Evolutionary conservation across 2,329 filamentous ascomycete genomes (phyloP).

Genomic region (Colletotrichum acutatum): DNA sequence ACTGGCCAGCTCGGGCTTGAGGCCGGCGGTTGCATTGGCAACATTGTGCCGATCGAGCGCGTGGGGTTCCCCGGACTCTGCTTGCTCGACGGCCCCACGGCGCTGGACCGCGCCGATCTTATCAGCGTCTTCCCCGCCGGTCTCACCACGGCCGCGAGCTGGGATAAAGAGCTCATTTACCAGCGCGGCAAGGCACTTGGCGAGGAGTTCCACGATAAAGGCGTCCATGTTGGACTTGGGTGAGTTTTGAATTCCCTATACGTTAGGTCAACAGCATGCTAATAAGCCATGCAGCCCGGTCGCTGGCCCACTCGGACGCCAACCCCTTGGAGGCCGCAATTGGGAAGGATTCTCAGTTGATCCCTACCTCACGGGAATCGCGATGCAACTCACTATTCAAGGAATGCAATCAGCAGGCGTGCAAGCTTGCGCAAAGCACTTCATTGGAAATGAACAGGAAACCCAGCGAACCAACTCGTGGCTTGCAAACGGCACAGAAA

Average conservation of each 20-base stretch:
- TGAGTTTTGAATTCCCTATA: neutral
- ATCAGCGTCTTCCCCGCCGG: slow-evolving; percentile 77
- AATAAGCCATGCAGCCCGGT: slow-evolving; percentile 59
- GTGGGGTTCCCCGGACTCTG: slow-evolving; percentile 79
- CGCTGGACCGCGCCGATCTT: slow-evolving; percentile 61
- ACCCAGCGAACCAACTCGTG: slow-evolving; percentile 56
- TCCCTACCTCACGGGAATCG: slow-evolving; percentile 76
- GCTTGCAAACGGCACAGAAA: slow-evolving; percentile 60
- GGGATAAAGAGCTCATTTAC: slow-evolving; percentile 81
- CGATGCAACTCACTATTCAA: slow-evolving; percentile 70
- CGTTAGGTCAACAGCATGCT: neutral
- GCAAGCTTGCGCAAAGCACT: slow-evolving; percentile 63
- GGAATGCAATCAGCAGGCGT: slow-evolving; percentile 62
- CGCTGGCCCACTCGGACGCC: slow-evolving; percentile 79
- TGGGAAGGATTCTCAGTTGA: slow-evolving; percentile 89
- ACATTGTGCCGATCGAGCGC: slow-evolving; percentile 64
- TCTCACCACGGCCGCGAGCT: slow-evolving; percentile 81
- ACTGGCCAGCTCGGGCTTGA: slow-evolving; percentile 80
- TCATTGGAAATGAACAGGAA: slow-evolving; percentile 77
- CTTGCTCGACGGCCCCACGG: slow-evolving; percentile 84
- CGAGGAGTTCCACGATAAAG: slow-evolving; percentile 75
- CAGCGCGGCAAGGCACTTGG: slow-evolving; percentile 76
- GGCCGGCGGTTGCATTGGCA: slow-evolving; percentile 76
- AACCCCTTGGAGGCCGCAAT: slow-evolving; percentile 79
- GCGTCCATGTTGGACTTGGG: slow-evolving; percentile 79